Evolutionary conservation across 345 rosid genomes (phyloP), one percentile per base, ranked within the genome.

Genomic region (Lepidium sativum): DNA sequence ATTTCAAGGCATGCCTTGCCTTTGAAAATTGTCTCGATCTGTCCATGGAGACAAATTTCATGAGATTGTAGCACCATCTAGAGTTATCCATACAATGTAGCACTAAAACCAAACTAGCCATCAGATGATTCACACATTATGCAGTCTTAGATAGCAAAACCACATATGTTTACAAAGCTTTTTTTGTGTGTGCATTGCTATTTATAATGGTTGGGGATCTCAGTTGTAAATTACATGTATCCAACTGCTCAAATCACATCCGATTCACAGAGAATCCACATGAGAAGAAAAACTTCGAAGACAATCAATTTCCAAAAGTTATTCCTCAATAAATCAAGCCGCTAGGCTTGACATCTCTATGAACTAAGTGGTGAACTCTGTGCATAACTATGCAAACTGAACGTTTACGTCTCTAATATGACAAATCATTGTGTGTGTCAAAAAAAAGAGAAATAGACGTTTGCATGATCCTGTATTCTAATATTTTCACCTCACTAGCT

Each of bases 1-100:
- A 94, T 83, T 79, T 86, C 89, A 60, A 71, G 73, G 81, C 99
- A 94, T 67, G 95, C 88, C 77, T 88, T 86, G n/a, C 97, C 88
- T 74, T 79, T 79, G 81, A 94, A 94, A 75, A 85, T 80, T 11
- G 75, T 35, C 67, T 90, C 97, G 47, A 90, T 81, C 97, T 94
- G 85, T 67, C 73, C 58, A 79, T 27, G 21, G 37, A 57, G 17
- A 69, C 23, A 69, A 58, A 64, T 15, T 20, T 63, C n/a, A 38
- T 61, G 23, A 67, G 56, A 8, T 21, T 53, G 59, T 15, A 13
- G 55, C 40, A 17, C 42, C 17, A 60, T n/a, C n/a, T n/a, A n/a
- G 31, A 18, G 59, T 33, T 51, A 57, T 57, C 33, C 48, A 45
- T 20, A 44, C 34, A 20, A n/a, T 12, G 14, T 3, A 42, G 11